Evolutionary conservation across 2,329 filamentous ascomycete genomes (phyloP).

Genomic region (Fusarium sulawesiense): DNA sequence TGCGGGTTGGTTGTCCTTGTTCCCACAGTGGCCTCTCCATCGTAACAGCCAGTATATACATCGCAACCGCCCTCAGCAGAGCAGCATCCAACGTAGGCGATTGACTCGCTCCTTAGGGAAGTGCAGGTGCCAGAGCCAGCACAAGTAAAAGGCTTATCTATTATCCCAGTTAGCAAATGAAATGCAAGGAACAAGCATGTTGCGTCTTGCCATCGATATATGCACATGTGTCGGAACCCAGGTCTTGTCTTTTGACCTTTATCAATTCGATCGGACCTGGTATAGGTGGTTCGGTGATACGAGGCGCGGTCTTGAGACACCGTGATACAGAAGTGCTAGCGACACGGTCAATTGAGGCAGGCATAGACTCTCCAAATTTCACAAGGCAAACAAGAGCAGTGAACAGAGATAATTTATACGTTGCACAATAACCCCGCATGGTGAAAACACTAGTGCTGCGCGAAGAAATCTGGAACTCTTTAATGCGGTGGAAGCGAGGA

Average conservation of each 20-base stretch:
- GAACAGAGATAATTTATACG: rapidly evolving
- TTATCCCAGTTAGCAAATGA: rapidly evolving
- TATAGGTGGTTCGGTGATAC: rapidly evolving
- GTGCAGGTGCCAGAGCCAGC: not conserved
- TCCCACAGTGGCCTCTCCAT: not conserved
- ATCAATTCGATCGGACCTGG: rapidly evolving
- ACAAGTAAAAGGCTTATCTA: not conserved
- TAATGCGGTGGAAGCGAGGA: no score
- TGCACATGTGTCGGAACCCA: not conserved
- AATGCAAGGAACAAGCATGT: rapidly evolving
- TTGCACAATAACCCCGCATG: rapidly evolving
- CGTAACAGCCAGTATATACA: not conserved
- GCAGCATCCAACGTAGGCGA: not conserved
- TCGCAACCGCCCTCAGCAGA: not conserved
- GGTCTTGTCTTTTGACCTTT: rapidly evolving
- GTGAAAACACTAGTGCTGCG: no score
- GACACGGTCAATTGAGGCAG: not conserved
- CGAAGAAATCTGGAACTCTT: no score
- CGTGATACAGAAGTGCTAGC: rapidly evolving
- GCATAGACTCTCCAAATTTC: rapidly evolving
- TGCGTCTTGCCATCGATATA: not conserved
- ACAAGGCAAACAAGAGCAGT: rapidly evolving
- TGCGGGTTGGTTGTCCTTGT: not conserved
- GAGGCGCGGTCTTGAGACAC: rapidly evolving
- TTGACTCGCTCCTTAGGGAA: rapidly evolving